These are phyloP conservation scores for Dianthus caryophyllus DNA, from an alignment of 148 eudicot species.

Conservation along the genomic window DNA sequence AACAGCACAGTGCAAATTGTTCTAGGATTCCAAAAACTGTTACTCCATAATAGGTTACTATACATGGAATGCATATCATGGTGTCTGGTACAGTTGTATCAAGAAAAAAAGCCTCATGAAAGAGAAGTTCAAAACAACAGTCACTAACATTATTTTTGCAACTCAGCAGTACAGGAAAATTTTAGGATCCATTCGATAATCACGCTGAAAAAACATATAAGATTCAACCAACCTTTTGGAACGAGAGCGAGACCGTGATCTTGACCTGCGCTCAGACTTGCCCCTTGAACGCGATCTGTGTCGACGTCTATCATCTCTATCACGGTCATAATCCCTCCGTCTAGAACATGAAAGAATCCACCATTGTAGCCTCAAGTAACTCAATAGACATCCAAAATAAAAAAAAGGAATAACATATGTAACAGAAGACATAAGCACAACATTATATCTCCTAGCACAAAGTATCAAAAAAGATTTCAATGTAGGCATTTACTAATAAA, in stretches of 20 bases:
- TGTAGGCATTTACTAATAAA: neutral
- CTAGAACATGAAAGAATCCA: conserved; percentile 32
- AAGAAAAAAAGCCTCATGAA: neutral
- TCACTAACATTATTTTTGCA: neutral
- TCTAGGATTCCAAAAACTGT: neutral
- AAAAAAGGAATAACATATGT: neutral
- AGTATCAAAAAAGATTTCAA: neutral
- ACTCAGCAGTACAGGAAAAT: neutral
- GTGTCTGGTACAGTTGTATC: neutral
- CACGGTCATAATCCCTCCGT: conserved; percentile 70
- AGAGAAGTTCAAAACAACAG: neutral
- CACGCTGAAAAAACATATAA: neutral
- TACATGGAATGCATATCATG: neutral
- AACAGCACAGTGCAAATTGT: neutral
- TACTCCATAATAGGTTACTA: neutral
- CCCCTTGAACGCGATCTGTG: conserved; percentile 56
- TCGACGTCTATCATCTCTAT: conserved; percentile 63
- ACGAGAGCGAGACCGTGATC: conserved; percentile 70
- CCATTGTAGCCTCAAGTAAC: neutral
- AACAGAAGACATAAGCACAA: neutral
- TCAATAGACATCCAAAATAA: neutral
- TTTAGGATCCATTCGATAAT: neutral
- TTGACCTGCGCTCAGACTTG: conserved; percentile 53
- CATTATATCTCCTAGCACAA: neutral
- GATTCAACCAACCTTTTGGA: conserved; percentile 64